Base-by-base conservation (phyloP, 2,329 filamentous ascomycete genomes). In the Aspergillus arachidicola region DNA sequence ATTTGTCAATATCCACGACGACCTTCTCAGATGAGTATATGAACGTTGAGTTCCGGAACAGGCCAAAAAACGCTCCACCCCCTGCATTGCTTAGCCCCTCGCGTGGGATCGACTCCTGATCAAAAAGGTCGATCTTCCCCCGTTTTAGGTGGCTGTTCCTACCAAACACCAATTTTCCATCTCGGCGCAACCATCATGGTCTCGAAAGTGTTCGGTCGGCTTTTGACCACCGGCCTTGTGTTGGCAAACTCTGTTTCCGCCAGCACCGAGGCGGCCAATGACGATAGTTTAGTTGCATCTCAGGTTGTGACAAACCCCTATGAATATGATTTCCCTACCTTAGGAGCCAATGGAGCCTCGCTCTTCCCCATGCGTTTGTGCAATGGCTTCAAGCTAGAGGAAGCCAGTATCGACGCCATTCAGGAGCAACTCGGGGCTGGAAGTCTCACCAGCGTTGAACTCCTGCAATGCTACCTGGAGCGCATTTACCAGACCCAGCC, bases 331-430 rank as follows among this genome's bases (percentile, higher is more conserved):
- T 81, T 81, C 66, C 79, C 79, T 14, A 58, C 72, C 16, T 64
- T 79, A 57, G 74, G 73, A 53, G 71, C 73, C 67, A 68, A 71
- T 59, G 74, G 74, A 10, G 66, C 69, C 14, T 68, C 67, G 3
- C 66, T 84, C 36, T 91, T 92, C 69, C 85, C 87, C 2, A 90
- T 91, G 88, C 82, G 80, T 0, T 73, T 73, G 14, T 93, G 90
- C 73, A 76, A 84, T 61, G 84, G 83, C 11, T 83, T 91, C 67
- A 78, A 80, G 55, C 79, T 92, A 19, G 88, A 91, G 75, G 90
- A 92, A 73, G 88, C 88, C 19, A 89, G 86, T 7, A 89, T 92
- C 65, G 88, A 91, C 66, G 78, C 89, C 64, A 83, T 93, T 69
- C 89, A 91, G 69, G 71, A 76, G 5, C 84, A 84, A 34, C 82